Conservation (phyloP, 2,329 filamentous ascomycete species). For the Corinectria fuckeliana region DNA sequence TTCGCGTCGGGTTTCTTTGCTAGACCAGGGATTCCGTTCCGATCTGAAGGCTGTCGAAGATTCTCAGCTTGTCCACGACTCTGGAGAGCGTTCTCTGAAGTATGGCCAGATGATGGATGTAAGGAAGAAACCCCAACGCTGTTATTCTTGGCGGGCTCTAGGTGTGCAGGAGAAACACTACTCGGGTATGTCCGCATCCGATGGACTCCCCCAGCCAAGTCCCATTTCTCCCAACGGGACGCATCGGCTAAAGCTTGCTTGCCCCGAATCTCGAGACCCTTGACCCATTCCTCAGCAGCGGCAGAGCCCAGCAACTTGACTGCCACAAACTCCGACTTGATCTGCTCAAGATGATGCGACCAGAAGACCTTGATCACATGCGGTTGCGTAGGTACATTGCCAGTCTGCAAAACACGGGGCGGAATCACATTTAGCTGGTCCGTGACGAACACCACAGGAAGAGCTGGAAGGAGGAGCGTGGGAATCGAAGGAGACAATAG, state of each 20-base stretch:
- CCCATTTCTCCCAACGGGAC: constrained; percentile 79
- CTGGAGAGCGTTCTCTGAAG: neutral
- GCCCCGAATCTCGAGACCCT: constrained; percentile 72
- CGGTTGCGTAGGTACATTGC: constrained; percentile 52
- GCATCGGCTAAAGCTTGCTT: constrained; percentile 66
- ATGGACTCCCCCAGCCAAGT: constrained; percentile 51
- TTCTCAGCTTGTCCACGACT: constrained; percentile 2
- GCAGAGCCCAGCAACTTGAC: constrained; percentile 72
- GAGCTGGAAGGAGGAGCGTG: constrained; percentile 68
- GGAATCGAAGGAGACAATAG: constrained; percentile 66
- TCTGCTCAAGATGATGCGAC: constrained; percentile 64
- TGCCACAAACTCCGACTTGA: constrained; percentile 67
- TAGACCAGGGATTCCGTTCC: constrained; percentile 12
- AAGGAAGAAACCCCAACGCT: neutral
- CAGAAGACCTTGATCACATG: constrained; percentile 72
- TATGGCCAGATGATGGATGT: neutral
- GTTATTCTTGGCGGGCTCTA: neutral
- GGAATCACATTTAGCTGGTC: constrained; percentile 66
- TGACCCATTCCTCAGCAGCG: constrained; percentile 78
- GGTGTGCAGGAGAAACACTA: neutral
- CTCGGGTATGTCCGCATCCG: constrained; percentile 43
- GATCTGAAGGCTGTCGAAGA: neutral
- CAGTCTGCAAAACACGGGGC: constrained; percentile 59
- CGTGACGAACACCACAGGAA: constrained; percentile 73
- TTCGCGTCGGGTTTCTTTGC: constrained; percentile 8